Conservation (phyloP, 805 yeast species). For the Metschnikowia peoriensis region DNA sequence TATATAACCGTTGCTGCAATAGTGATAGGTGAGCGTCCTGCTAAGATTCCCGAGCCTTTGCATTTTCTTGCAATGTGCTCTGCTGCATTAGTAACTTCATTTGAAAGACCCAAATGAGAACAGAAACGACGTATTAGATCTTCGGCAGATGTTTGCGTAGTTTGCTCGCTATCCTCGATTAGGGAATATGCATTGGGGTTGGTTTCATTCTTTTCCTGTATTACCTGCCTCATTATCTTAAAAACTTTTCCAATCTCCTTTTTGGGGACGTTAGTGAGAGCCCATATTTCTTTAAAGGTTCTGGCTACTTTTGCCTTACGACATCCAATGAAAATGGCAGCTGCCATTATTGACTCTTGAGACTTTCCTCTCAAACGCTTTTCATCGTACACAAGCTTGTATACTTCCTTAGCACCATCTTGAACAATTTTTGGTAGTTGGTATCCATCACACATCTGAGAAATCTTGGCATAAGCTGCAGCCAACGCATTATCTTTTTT, state of each 20-base stretch:
- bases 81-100: constrained; percentile 87
- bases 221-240: constrained; percentile 66
- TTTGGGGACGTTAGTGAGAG: constrained; percentile 87
- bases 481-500: constrained; percentile 84
- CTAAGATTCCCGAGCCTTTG: constrained; percentile 88
- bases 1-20: constrained; percentile 97
- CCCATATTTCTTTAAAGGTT: constrained; percentile 94
- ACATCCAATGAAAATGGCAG: constrained; percentile 92
- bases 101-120: constrained; percentile 84
- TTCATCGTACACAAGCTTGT: constrained; percentile 86
- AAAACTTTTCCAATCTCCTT: constrained; percentile 93
- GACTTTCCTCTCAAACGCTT: constrained; percentile 84
- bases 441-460: constrained; percentile 96
- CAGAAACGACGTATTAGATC: constrained; percentile 95
- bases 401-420: constrained; percentile 97
- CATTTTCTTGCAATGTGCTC: constrained; percentile 89
- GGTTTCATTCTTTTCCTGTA: constrained; percentile 48
- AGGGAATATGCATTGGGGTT: constrained; percentile 41
- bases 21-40: constrained; percentile 95
- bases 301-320: constrained; percentile 91
- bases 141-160: constrained; percentile 89
- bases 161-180: constrained; percentile 51
- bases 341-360: constrained; percentile 94
- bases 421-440: constrained; percentile 93
- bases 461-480: constrained; percentile 84